phyloP scores from a whole-genome alignment of 140 eudicot species.

The Bidens hawaiensis region DNA sequence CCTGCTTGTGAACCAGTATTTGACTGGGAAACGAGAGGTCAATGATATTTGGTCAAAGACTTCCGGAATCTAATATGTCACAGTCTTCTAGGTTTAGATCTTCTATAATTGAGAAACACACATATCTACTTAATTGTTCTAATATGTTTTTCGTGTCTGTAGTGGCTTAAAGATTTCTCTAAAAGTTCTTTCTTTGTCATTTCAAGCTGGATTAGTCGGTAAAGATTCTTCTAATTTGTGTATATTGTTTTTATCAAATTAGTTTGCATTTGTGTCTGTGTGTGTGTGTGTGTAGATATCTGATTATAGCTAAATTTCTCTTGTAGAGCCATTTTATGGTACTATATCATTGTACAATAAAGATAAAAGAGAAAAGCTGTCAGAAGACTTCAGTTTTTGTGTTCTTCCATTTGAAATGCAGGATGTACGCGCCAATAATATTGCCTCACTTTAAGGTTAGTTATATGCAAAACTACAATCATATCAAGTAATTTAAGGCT shows the following conservation, averaged over 20 bases:
- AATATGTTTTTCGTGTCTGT: slow-evolving; percentile 12
- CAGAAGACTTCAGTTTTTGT: slow-evolving; percentile 84
- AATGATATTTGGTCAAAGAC: slow-evolving; percentile 87
- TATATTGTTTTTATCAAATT: slow-evolving; percentile 2
- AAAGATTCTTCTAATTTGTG: slow-evolving; percentile 15
- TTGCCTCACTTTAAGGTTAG: not conserved
- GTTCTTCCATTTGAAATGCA: slow-evolving; percentile 71
- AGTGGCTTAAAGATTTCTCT: slow-evolving; percentile 96
- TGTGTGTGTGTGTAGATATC: slow-evolving; percentile 19
- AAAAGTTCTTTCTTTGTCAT: slow-evolving; percentile 80
- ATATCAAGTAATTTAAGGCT: not conserved
- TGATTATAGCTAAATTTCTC: slow-evolving; percentile 17
- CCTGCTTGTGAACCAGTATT: slow-evolving; percentile 97
- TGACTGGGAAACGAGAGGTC: slow-evolving; percentile 99
- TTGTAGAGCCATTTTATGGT: slow-evolving; percentile 93
- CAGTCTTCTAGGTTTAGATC: slow-evolving; percentile 65
- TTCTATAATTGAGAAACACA: slow-evolving; percentile 1
- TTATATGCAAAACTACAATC: not conserved
- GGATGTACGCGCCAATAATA: slow-evolving; percentile 49
- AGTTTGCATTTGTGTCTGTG: too few species aligned
- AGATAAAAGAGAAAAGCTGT: slow-evolving; percentile 94
- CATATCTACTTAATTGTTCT: not conserved
- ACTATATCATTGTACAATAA: slow-evolving; percentile 88
- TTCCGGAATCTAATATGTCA: slow-evolving; percentile 63
- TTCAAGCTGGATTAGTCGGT: slow-evolving; percentile 98